Evolutionary conservation across 345 rosid species (phyloP).

Genomic region (Citrus sinensis): DVS_A1.0 CM039163.1:39165001-39165500

Average conservation of each 20-base stretch:
- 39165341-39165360: constrained; percentile 43
- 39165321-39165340: constrained; percentile 95
- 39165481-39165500: not conserved
- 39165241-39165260: constrained; percentile 67
- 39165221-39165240: constrained; percentile 9
- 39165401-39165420: not conserved
- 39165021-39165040: not conserved
- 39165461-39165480: not conserved
- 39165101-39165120: not conserved
- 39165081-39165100: not conserved
- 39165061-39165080: not conserved
- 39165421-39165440: not conserved
- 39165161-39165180: not conserved
- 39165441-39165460: not conserved
- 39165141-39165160: not conserved
- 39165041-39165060: not conserved
- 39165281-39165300: constrained; percentile 92
- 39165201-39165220: constrained; percentile 12
- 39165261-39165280: constrained; percentile 90
- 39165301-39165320: constrained; percentile 96
- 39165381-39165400: not conserved
- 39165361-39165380: not conserved
- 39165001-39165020: too few relatives aligned
- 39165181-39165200: not conserved
- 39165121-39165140: not conserved